These are phyloP conservation scores for Quercus dentata DNA, from an alignment of 306 rosid genomes.

Conservation along the genomic window DNA sequence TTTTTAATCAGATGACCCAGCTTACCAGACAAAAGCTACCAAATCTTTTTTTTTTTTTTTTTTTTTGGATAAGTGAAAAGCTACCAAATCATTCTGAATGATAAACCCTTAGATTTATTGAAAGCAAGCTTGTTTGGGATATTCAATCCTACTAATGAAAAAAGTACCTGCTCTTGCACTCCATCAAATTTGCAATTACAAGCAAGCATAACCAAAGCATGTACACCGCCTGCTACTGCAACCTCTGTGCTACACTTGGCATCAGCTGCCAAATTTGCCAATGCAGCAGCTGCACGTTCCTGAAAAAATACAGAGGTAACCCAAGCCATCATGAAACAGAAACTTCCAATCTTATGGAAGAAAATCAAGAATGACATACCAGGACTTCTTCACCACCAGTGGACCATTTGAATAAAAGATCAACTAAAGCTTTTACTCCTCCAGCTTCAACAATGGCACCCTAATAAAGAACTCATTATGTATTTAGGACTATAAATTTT, in stretches of 20 bases:
- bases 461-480: conserved; percentile 38
- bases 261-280: conserved; percentile 99
- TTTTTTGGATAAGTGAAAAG: neutral
- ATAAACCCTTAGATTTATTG: neutral
- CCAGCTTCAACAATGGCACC: conserved; percentile 98
- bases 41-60: too few species aligned
- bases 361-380: conserved; percentile 39
- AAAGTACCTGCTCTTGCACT: conserved; percentile 95
- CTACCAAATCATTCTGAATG: neutral
- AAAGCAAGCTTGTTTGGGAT: neutral
- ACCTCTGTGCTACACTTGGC: conserved; percentile 99
- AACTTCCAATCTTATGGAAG: conserved; percentile 9
- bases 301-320: conserved; percentile 31
- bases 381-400: conserved; percentile 94
- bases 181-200: conserved; percentile 96
- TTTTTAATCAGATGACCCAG: neutral
- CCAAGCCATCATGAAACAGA: conserved; percentile 12
- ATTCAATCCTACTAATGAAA: conserved; percentile 13
- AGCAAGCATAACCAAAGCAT: conserved; percentile 99
- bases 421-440: conserved; percentile 94
- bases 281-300: conserved; percentile 99
- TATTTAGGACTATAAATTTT: conserved; percentile 16
- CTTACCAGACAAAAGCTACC: too few species aligned
- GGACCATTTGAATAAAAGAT: conserved; percentile 97
- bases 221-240: conserved; percentile 95